Evolutionary conservation across 208 protist genomes (phyloP).

Genomic region (Ichthyophonus hoferi): DNA sequence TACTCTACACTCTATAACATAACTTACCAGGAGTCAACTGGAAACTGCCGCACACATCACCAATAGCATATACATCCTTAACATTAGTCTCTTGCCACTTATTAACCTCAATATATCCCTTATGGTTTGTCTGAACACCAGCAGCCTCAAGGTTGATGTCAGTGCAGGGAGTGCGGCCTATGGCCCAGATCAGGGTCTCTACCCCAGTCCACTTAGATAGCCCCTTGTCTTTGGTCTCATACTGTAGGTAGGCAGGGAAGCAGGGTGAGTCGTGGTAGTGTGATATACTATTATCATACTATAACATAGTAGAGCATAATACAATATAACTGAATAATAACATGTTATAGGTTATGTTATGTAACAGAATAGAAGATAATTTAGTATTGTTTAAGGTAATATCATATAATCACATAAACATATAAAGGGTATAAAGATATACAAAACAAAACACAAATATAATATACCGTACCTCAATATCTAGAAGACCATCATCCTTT

Average conservation of each 20-base stretch:
- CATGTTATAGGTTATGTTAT: no score
- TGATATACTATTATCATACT: background rate
- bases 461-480: conserved; percentile 16
- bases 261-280: no score
- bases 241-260: no score
- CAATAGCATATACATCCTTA: conserved; percentile 18
- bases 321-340: no score
- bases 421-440: background rate
- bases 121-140: background rate
- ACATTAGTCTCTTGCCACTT: conserved; percentile 32
- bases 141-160: conserved; percentile 30
- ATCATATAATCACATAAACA: no score
- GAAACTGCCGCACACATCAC: conserved; percentile 35
- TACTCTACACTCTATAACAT: no score
- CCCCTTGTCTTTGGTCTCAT: background rate
- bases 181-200: conserved; percentile 18
- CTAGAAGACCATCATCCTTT: background rate
- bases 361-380: no score
- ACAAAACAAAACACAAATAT: conserved; percentile 1
- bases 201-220: background rate
- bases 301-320: no score
- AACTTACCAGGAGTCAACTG: conserved; percentile 6
- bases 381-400: no score
- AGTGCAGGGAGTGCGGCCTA: conserved; percentile 19
- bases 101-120: conserved; percentile 35